These are phyloP conservation scores for Coleophoma crateriformis DNA, from an alignment of 2,329 filamentous ascomycete species.

Conservation along the genomic window DNA sequence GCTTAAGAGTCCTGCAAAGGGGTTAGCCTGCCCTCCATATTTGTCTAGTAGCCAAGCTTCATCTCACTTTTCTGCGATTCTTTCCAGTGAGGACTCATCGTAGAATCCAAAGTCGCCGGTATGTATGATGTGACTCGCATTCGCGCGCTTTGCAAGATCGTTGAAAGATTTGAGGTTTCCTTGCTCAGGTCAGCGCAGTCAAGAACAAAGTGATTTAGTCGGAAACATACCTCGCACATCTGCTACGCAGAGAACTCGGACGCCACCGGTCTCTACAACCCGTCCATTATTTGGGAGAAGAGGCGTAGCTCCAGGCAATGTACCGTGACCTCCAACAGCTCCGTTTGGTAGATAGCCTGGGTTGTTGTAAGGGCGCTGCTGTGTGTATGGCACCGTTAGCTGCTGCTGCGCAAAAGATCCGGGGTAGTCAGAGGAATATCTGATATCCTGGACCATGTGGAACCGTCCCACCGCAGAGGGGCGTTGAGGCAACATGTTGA, in stretches of 20 bases:
- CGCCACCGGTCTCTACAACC: conserved; percentile 58
- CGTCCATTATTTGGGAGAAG: conserved; percentile 64
- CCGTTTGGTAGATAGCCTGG: conserved; percentile 56
- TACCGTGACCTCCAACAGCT: conserved; percentile 37
- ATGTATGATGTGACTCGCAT: conserved; percentile 96
- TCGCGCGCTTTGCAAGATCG: conserved; percentile 89
- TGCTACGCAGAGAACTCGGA: conserved; percentile 64
- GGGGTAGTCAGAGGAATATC: too few relatives aligned
- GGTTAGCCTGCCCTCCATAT: conserved; percentile 14
- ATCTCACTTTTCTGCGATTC: conserved; percentile 93
- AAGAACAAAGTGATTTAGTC: conserved; percentile 2
- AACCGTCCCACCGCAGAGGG: background rate
- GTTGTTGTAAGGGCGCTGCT: conserved; percentile 29
- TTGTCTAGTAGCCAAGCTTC: background rate
- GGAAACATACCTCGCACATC: conserved; percentile 60
- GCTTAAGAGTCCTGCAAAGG: conserved; percentile 76
- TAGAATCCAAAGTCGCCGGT: conserved; percentile 99
- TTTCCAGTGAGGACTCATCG: conserved; percentile 89
- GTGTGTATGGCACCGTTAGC: conserved; percentile 15
- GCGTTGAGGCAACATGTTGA: background rate
- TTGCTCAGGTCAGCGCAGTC: conserved; percentile 34
- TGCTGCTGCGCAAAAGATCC: background rate
- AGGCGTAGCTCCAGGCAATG: conserved; percentile 54
- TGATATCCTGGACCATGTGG: too few relatives aligned
- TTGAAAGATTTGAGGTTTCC: conserved; percentile 94